Base-by-base conservation (phyloP, 1,284 basidiomycete species). In the Boletus calvinii region DNA sequence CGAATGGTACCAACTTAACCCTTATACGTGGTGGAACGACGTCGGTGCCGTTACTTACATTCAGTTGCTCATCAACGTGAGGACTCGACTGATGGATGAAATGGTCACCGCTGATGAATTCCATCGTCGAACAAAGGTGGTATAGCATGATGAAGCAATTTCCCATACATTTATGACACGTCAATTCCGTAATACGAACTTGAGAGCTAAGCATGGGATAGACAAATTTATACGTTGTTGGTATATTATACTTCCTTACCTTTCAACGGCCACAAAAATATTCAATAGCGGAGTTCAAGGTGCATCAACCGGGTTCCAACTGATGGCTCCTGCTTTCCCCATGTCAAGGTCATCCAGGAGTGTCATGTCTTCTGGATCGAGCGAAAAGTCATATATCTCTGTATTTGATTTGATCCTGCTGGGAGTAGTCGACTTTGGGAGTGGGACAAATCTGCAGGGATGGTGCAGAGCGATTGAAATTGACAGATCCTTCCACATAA, bases 381-480 rank as follows among this genome's bases (percentile, higher is more conserved):
- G 74, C 50, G 78, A 77, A 61, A 94, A 94, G 63, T 86, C 83
- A 55, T 81, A 91, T 1, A 92, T 67, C 20, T 85, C 65, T 1
- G 81, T 69, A 58, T 94, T 94, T 17, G 82, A 82, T 36, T 73
- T 69, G 58, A 93, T 92, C 36, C 90, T 78, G 8, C 71, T 66
- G 0, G 85, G 77, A 0, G 77, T 85, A n/a, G 78, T 80, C 32
- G 85, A 88, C 70, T 92, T 93, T 4, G 90, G 89, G 20, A 93
- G 75, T 0, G 87, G 87, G 0, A 87, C 76, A 64, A 77, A 86
- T 18, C 86, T 65, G 17, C 18, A 18, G 29, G n/a, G 15, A 46
- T 31, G 13, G 30, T 83, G 31, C 13, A 24, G 40, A 50, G 45
- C 39, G 29, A 45, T 47, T n/a, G 34, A 29, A 35, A 48, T 30